Conservation (phyloP, 78 protist genomes). For the Reticulomyxa filosa region DNA sequence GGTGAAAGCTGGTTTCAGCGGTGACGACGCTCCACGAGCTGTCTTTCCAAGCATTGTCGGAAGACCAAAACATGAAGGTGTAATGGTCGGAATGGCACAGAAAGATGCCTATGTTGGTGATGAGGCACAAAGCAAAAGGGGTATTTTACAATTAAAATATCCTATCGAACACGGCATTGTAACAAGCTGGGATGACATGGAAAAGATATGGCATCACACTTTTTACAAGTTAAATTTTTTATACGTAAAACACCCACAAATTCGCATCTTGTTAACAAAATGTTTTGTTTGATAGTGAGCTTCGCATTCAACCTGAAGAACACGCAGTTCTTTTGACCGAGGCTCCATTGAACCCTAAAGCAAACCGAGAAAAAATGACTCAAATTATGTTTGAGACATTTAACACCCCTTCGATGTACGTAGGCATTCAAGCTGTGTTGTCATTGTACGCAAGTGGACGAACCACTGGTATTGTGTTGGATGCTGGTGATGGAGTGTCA, state of each 20-base stretch:
- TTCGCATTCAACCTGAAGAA: constrained; percentile 85
- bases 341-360: constrained; percentile 89
- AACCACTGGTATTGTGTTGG: constrained; percentile 77
- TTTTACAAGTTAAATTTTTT: too few relatives aligned
- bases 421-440: constrained; percentile 78
- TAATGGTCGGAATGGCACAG: constrained; percentile 62
- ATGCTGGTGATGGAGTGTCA: too few relatives aligned
- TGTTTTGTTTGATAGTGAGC: constrained; percentile 77
- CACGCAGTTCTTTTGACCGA: constrained; percentile 87
- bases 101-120: constrained; percentile 70
- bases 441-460: constrained; percentile 72
- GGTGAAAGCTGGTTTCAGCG: too few relatives aligned
- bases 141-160: too few relatives aligned
- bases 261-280: too few relatives aligned
- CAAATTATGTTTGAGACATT: background rate
- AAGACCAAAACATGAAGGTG: too few relatives aligned
- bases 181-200: too few relatives aligned
- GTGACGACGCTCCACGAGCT: too few relatives aligned
- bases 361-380: constrained; percentile 68
- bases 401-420: constrained; percentile 60
- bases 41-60: too few relatives aligned
- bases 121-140: constrained; percentile 71
- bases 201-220: too few relatives aligned
- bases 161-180: too few relatives aligned
- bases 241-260: too few relatives aligned